Base-by-base conservation (phyloP, 108 stramenopile genomes). In the Nitzschia putrida region DNA sequence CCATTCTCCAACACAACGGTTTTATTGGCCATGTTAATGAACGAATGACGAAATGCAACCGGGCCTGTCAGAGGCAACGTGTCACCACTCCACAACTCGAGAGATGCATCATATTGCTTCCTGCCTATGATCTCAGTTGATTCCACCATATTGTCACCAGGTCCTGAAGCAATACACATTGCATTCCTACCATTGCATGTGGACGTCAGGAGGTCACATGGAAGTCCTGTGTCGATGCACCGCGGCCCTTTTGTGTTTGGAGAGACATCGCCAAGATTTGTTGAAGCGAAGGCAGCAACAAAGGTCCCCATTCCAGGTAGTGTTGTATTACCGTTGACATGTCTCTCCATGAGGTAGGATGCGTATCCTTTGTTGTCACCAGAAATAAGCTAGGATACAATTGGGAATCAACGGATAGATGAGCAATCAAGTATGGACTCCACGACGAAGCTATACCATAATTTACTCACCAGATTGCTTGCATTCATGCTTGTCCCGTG, bases 311-410 rank as follows among this genome's bases (percentile, higher is more conserved):
- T 57, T 26, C 85, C 85, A 14, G 82, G 61, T 34, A 73, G 53
- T 21, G 63, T 64, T 18, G 60, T 66, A 20, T 34, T 24, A 20
- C 74, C 77, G 37, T 83, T 87, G 13, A 57, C 26, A 21, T 71
- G 24, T 37, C 60, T 78, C 45, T 87, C 86, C 66, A 87, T 68
- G 23, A 83, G 54, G 37, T 84, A 79, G 18, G 78, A 80, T 8
- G 86, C 86, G 57, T 78, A 80, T 13, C 86, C 86, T 64, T 81
- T 80, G 64, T 87, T 87, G 77, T 87, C 86, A 34, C 83, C 80
- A 22, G 73, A 71, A 47, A 84, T 68, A 0, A 87, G 79, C 49
- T 50, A 38, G 3, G 29, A 34, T 3, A 49, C 47, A 49, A 49
- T 16, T 16, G 6, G 47, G 6, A 49, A 49, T 49, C n/a, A 18